Evolutionary conservation across 345 rosid species (phyloP).

Genomic region (Punica granatum): DNA sequence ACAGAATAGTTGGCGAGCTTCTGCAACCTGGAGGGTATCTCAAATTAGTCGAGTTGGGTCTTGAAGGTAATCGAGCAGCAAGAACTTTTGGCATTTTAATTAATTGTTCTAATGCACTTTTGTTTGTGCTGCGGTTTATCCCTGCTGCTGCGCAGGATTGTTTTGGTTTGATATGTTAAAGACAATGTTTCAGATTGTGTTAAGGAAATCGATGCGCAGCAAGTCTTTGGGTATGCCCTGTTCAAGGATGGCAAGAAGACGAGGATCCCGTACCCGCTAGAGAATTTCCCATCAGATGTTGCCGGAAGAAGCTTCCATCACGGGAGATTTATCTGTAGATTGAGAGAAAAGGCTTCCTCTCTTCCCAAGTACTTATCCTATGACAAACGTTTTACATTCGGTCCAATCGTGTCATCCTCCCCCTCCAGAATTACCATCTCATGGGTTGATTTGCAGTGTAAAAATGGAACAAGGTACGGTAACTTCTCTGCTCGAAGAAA

Average conservation of each 20-base stretch:
- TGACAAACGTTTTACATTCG: background rate
- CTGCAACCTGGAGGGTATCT: no score
- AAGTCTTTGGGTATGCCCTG: no score
- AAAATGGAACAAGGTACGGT: constrained; percentile 18
- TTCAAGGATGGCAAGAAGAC: constrained; percentile 15
- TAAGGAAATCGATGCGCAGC: constrained; percentile 14
- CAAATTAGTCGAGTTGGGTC: constrained; percentile 9
- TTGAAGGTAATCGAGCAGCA: constrained; percentile 11
- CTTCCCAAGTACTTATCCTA: constrained; percentile 15
- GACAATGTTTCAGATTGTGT: constrained; percentile 13
- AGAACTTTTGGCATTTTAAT: background rate
- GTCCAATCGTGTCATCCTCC: background rate
- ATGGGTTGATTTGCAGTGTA: constrained; percentile 8
- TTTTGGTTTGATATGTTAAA: background rate
- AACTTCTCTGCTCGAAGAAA: no score
- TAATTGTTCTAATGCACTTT: background rate
- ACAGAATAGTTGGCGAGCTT: constrained; percentile 14
- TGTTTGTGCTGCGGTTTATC: no score
- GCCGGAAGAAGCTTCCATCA: constrained; percentile 22
- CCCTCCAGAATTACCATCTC: background rate
- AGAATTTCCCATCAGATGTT: constrained; percentile 12
- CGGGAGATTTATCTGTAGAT: constrained; percentile 18
- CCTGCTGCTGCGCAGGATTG: background rate
- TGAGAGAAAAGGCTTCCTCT: constrained; percentile 19
- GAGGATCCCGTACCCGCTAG: constrained; percentile 12